A percentile compares a stretch with the other conserved stretches of the same genome.
Evolutionary conservation across 176 grass and related monocot genomes (phyloP).

Genomic region (Bromus sterilis): DNA sequence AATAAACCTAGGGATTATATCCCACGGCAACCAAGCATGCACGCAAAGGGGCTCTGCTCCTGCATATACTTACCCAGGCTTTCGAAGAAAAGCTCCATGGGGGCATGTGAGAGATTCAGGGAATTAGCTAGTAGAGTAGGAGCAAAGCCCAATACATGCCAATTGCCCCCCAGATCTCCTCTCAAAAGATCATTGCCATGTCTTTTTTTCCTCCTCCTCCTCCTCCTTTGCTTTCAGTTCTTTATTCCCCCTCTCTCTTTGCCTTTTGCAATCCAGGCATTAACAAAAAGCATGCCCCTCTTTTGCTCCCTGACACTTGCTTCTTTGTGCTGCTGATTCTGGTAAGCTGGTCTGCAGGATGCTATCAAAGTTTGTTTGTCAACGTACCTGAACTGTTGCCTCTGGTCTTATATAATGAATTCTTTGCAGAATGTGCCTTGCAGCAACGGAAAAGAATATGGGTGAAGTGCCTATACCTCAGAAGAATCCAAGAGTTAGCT

Average conservation of each 20-base stretch:
- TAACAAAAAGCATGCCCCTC: constrained; percentile 40
- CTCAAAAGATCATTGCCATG: constrained; percentile 40
- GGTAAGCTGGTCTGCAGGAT: constrained; percentile 2
- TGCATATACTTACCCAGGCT: constrained; percentile 44
- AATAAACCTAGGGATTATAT: constrained; percentile 61
- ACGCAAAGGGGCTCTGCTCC: constrained; percentile 31
- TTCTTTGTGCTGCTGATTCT: constrained; percentile 18
- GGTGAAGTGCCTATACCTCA: not conserved
- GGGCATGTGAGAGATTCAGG: constrained; percentile 47
- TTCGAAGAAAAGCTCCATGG: constrained; percentile 40
- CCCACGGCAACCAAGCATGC: constrained; percentile 32
- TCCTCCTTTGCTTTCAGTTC: constrained; percentile 34
- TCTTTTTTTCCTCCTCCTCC: too few relatives aligned
- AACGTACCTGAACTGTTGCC: not conserved
- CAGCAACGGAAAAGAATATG: not conserved
- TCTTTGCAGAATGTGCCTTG: not conserved
- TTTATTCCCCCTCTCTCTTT: constrained; percentile 56
- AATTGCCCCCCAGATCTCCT: constrained; percentile 59
- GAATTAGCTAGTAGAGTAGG: constrained; percentile 41
- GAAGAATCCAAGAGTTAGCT: not conserved
- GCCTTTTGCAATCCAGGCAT: constrained; percentile 48
- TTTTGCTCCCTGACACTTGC: constrained; percentile 13
- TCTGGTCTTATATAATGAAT: not conserved
- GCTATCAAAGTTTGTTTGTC: not conserved
- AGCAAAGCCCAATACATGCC: constrained; percentile 26